Evolutionary conservation across 257 asterid species (phyloP), one percentile per base, ranked within the genome.

Genomic region (Haberlea rhodopensis): DNA sequence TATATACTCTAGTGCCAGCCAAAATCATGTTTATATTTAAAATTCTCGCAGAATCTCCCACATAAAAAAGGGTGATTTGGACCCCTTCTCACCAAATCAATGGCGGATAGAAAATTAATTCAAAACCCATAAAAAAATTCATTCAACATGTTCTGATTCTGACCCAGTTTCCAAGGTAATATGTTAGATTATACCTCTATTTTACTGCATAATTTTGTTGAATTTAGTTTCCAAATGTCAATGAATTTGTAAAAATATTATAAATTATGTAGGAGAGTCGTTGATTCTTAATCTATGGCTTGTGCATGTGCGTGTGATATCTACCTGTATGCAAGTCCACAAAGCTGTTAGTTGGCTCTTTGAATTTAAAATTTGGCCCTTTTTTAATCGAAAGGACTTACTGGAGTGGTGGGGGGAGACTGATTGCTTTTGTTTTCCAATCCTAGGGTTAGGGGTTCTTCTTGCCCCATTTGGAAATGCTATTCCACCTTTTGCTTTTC

Each of bases 391-490:
- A 26, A 28, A 24, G 3, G 21, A 56, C n/a, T 25, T 57, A 20
- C 23, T 64, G 46, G 65, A 40, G 31, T 52, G 60, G 73, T 52
- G 55, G 73, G n/a, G n/a, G 51, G 24, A 37, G 55, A 21, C 32
- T 22, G 52, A 43, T 62, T 68, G 66, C 67, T 68, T 46, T 21
- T 40, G 8, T 34, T 72, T 51, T 15, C 60, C 37, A n/a, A 61
- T 73, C 61, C 60, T 59, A 54, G 63, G 65, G 71, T 64, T 66
- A 10, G 51, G 58, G 63, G 26, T 61, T 51, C 52, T 22, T 29
- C 22, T 74, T 71, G 53, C 78, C 76, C 75, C 78, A 63, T 66
- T 75, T 56, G 74, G 84, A 69, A 83, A 80, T 76, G 75, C 68
- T 62, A 32, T 67, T 62, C 62, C 18, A 29, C 27, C 40, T 65